Evolutionary conservation across 805 yeast genomes (phyloP), one percentile per base, ranked within the genome.

Genomic region (Starmera pachycereana): DNA sequence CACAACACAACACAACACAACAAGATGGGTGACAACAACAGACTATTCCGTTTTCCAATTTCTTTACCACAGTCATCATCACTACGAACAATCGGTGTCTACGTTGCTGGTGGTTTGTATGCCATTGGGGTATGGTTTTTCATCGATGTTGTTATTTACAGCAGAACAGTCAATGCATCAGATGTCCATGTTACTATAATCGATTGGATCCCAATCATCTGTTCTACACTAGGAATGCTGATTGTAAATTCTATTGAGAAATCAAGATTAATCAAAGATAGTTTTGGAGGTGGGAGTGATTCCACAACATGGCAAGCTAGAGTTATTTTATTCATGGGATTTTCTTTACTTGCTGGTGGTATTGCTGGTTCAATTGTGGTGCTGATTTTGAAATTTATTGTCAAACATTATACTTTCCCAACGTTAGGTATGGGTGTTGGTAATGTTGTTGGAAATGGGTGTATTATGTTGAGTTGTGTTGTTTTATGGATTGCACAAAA

Each of bases 151-250:
- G 88, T 95, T 2, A 72, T 92, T 30, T 90, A 76, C 61, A 82
- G 95, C 35, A 80, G 77, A 47, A 81, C 87, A 13, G 81, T 80
- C 37, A 90, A 90, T 65, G 95, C 88, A 1, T 81, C 95, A 0
- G 68, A 69, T 35, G 86, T 88, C 7, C 97, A 90, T 57, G 86
- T 92, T 27, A 78, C 90, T 5, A 85, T 90, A 55, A 81, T 86
- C 33, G 98, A 90, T 63, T 90, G 98, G 98, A 76, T 92, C 38
- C 98, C 98, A 4, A 78, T 84, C 47, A 72, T 90, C 27, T 83
- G 96, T 49, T 80, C 95, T 7, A 76, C 94, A 0, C 59, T 88
- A 30, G 98, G 98, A 2, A 89, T 89, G 86, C 65, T 89, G 34
- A 79, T 88, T 35, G 67, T 71, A n/a, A 68, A 63, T 44, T 63